Base-by-base conservation (phyloP, 495 filamentous ascomycete genomes). In the Tirmania nivea region DNA sequence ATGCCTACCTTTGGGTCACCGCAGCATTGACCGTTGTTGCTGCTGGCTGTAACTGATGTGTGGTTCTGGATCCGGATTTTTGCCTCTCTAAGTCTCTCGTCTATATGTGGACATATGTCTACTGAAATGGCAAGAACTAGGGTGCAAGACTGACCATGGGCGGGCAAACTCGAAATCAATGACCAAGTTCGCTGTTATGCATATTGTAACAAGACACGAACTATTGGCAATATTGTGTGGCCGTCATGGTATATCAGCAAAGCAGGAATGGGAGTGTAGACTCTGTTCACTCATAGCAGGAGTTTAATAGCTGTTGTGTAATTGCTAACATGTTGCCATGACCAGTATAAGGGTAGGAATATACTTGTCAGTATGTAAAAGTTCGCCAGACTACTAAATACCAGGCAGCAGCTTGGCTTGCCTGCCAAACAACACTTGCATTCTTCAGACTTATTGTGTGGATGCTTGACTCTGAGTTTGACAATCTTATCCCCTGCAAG, bases 391-490 rank as follows among this genome's bases (percentile, higher is more conserved):
- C 42, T 14, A 51, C 53, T 14, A 51, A 45, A 19, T 12, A 10
- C 1, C 48, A 58, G 35, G 48, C 56, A 37, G 56, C 53, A 19
- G 36, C 31, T 34, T 58, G 56, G 56, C 56, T 58, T 52, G 56
- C 48, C 12, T 7, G 20, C 16, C 56, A 58, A 55, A 37, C 53
- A 52, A 10, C 34, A 20, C 34, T 58, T 17, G 35, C 56, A 4
- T 10, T 55, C 34, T 9, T 55, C 36, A 37, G 56, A 49, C 2
- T 58, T 10, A 10, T 48, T 9, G 42, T 58, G 20, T 58, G 56
- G 49, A 58, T 58, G 16, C 49, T 34, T 34, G 49, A 55, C 35
- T 53, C 49, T 9, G 34, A 35, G 21, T 58, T 58, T 53, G 53
- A 58, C 39, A 50, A 58, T 35, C 48, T 51, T 34, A 31, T n/a